These are phyloP conservation scores for Coemansia sp. DNA, from an alignment of 192 early-diverging fungal genomes.

Conservation along the genomic window DNA sequence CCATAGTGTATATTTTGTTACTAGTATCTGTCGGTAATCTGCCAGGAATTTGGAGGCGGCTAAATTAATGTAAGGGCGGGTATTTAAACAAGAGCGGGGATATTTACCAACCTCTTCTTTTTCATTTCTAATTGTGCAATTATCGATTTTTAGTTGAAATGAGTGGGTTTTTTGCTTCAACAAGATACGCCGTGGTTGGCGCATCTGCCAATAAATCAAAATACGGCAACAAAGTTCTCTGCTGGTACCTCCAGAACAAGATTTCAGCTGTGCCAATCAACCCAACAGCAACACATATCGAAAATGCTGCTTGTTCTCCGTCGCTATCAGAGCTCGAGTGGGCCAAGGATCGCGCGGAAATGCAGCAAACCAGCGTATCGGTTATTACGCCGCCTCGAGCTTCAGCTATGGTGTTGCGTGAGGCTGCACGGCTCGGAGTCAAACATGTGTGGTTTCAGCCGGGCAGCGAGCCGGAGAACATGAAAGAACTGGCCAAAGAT, in stretches of 20 bases:
- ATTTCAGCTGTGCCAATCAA: conserved; percentile 26
- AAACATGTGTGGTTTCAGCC: conserved; percentile 43
- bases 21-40: neutral
- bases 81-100: no score
- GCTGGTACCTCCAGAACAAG: conserved; percentile 60
- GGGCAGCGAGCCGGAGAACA: conserved; percentile 29
- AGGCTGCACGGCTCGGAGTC: conserved; percentile 18
- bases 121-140: neutral
- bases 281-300: conserved; percentile 16
- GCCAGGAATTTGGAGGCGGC: no score
- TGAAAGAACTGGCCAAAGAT: conserved; percentile 10
- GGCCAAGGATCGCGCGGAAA: neutral
- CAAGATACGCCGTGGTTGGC: conserved; percentile 73
- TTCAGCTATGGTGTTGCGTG: conserved; percentile 13
- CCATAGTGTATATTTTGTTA: conserved; percentile 55
- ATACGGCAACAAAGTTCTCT: conserved; percentile 82
- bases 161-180: conserved; percentile 57
- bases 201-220: conserved; percentile 71
- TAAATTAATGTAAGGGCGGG: no score
- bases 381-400: conserved; percentile 32
- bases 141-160: neutral
- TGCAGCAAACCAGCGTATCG: conserved; percentile 17
- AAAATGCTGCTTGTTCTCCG: conserved; percentile 14
- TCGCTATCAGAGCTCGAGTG: conserved; percentile 17
- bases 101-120: neutral